phyloP scores from a whole-genome alignment of 2,329 filamentous ascomycete genomes.

The Venturia oleaginea region DNA sequence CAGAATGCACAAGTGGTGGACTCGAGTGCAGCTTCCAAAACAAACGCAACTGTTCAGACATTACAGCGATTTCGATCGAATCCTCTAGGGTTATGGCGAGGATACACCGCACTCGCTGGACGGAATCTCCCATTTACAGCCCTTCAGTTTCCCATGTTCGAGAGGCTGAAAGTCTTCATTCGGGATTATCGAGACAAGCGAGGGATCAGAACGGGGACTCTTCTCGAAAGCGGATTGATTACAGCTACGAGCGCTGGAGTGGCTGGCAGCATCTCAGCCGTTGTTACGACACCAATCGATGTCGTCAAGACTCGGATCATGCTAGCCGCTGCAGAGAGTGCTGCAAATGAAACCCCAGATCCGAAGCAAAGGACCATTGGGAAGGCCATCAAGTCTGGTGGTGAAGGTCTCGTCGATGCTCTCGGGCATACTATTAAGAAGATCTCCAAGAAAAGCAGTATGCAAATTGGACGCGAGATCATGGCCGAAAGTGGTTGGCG shows the following conservation, averaged over 20 bases:
- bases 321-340: slow-evolving; percentile 49
- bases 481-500: slow-evolving; percentile 56
- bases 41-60: slow-evolving; percentile 47
- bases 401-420: slow-evolving; percentile 27
- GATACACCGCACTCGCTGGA: slow-evolving; percentile 73
- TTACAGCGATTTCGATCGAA: slow-evolving; percentile 47
- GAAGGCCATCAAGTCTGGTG: slow-evolving; percentile 6
- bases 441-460: slow-evolving; percentile 27
- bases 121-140: slow-evolving; percentile 82
- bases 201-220: slow-evolving; percentile 28
- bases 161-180: slow-evolving; percentile 53
- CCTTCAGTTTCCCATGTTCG: slow-evolving; percentile 81
- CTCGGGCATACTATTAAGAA: slow-evolving; percentile 28
- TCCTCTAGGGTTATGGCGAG: slow-evolving; percentile 51
- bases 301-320: slow-evolving; percentile 87
- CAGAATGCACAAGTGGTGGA: slow-evolving; percentile 84
- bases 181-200: slow-evolving; percentile 33
- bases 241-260: slow-evolving; percentile 65
- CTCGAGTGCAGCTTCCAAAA: slow-evolving; percentile 18
- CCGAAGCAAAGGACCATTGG: slow-evolving; percentile 19
- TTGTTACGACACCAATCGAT: slow-evolving; percentile 81
- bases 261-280: slow-evolving; percentile 65
- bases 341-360: slow-evolving; percentile 21
- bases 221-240: slow-evolving; percentile 60
- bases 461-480: slow-evolving; percentile 57